These are phyloP conservation scores for Leishmania major DNA, from an alignment of 208 protist genomes.

Conservation along the genomic window DNA sequence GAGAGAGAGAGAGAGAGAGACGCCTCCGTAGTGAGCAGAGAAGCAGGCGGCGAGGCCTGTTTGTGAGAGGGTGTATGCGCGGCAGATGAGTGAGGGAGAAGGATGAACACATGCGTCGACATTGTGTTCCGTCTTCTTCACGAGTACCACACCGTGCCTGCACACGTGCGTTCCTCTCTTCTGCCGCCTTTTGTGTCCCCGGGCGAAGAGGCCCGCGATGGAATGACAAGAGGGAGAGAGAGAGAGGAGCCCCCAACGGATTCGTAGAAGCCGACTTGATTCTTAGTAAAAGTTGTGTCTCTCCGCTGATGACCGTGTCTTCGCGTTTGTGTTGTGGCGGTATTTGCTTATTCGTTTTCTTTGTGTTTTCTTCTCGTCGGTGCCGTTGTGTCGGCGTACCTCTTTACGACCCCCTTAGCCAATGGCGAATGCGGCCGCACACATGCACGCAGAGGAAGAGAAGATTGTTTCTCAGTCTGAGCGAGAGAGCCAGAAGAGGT, in stretches of 20 bases:
- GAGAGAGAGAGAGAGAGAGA: background rate
- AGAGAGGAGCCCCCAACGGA: background rate
- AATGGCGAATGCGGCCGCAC: background rate
- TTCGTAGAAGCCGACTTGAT: background rate
- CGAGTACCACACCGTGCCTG: background rate
- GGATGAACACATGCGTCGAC: background rate
- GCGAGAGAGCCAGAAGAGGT: background rate
- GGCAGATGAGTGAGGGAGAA: background rate
- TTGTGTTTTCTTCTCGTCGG: background rate
- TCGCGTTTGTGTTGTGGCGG: background rate
- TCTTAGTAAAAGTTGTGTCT: background rate
- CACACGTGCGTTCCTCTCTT: background rate
- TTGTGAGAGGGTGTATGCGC: background rate
- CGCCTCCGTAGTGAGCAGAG: background rate
- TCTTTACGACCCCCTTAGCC: background rate
- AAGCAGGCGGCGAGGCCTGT: background rate
- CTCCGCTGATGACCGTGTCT: background rate
- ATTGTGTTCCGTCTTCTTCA: background rate
- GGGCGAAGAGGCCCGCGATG: background rate
- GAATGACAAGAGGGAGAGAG: background rate
- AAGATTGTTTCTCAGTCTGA: background rate
- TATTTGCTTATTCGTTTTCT: background rate
- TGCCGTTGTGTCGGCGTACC: background rate
- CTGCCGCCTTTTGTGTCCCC: background rate
- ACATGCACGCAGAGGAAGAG: background rate